Evolutionary conservation across 2,329 filamentous ascomycete genomes (phyloP).

Genomic region (Arthrinium puccinioides): DNA sequence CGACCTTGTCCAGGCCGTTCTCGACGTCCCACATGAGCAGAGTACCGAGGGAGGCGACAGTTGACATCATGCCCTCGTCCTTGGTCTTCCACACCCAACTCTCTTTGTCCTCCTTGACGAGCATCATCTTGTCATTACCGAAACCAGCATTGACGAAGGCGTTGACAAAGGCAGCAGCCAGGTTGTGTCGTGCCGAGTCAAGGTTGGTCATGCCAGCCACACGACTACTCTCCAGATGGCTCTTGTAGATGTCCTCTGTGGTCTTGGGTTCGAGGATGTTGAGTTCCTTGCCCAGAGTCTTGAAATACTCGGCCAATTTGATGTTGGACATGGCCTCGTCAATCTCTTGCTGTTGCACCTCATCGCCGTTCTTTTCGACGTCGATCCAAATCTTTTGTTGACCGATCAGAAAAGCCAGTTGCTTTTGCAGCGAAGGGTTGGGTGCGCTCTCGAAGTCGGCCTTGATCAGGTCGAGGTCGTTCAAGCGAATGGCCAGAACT

Average conservation of each 20-base stretch:
- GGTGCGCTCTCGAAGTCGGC: constrained; percentile 72
- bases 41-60: constrained; percentile 86
- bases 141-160: constrained; percentile 95
- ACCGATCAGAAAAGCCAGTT: constrained; percentile 87
- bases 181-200: constrained; percentile 91
- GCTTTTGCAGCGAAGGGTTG: constrained; percentile 80
- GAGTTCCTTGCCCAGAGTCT: constrained; percentile 85
- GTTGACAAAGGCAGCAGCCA: constrained; percentile 94
- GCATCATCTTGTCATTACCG: constrained; percentile 95
- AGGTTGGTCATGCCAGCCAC: constrained; percentile 90
- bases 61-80: constrained; percentile 95
- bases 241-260: constrained; percentile 99
- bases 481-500: constrained; percentile 86
- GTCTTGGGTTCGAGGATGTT: constrained; percentile 96
- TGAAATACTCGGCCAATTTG: constrained; percentile 86
- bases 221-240: constrained; percentile 89
- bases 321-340: constrained; percentile 82
- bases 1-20: constrained; percentile 83
- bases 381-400: constrained; percentile 85
- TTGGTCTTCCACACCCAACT: constrained; percentile 99
- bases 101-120: constrained; percentile 79
- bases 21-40: constrained; percentile 92
- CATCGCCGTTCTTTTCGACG: constrained; percentile 50
- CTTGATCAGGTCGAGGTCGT: constrained; percentile 77
- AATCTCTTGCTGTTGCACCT: constrained; percentile 63